Evolutionary conservation across 108 stramenopile genomes (phyloP).

Genomic region (Asterionellopsis glacialis): DNA sequence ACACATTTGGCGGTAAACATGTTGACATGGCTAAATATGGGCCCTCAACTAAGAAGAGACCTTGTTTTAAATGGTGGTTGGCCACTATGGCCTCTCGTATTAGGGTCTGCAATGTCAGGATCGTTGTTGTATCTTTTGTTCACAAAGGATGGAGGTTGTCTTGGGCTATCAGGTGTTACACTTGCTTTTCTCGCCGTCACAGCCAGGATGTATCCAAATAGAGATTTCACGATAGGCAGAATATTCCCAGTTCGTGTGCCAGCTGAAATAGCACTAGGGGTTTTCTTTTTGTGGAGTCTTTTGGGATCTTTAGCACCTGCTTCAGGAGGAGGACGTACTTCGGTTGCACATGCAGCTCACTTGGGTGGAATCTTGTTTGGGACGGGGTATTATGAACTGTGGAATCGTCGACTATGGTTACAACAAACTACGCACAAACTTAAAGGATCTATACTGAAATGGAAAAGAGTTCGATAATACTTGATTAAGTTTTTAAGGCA

Average conservation of each 20-base stretch:
- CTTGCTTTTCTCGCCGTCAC: constrained; percentile 55
- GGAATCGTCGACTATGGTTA: constrained; percentile 18
- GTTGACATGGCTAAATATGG: constrained; percentile 46
- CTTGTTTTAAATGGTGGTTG: constrained; percentile 15
- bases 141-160: constrained; percentile 29
- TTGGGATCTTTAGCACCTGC: constrained; percentile 31
- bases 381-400: constrained; percentile 48
- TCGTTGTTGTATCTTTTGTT: constrained; percentile 25
- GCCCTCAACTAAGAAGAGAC: constrained; percentile 27
- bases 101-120: constrained; percentile 39
- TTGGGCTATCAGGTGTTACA: constrained; percentile 71
- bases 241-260: constrained; percentile 55
- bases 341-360: constrained; percentile 67
- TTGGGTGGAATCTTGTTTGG: constrained; percentile 76
- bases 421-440: not conserved
- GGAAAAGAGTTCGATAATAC: not conserved
- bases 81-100: constrained; percentile 46
- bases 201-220: constrained; percentile 41
- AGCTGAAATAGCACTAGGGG: constrained; percentile 39
- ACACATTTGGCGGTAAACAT: constrained; percentile 56
- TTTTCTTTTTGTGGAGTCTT: constrained; percentile 34
- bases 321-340: constrained; percentile 12
- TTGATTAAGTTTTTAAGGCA: too few species aligned
- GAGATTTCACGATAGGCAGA: constrained; percentile 28
- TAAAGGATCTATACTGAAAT: not conserved